Evolutionary conservation across 441 rosid genomes (phyloP).

Genomic region (Erodium texanum): DNA sequence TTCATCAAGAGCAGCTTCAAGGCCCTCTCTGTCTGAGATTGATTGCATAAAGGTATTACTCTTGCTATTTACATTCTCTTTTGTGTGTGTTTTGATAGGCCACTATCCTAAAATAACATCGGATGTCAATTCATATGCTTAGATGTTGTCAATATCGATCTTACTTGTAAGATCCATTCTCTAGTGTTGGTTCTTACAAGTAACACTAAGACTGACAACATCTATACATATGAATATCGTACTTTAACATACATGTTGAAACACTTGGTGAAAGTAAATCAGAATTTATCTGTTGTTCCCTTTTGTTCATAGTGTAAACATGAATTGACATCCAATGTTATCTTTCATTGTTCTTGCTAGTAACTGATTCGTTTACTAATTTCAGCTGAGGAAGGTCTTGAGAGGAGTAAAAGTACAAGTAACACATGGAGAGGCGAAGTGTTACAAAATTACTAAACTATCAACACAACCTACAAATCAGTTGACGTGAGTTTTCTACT

Average conservation of each 20-base stretch:
- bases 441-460: background rate
- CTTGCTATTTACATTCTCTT: background rate
- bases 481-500: constrained; percentile 1
- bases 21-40: background rate
- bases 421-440: background rate
- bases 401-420: constrained; percentile 5
- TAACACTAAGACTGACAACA: background rate
- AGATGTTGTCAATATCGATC: no score
- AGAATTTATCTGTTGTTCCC: background rate
- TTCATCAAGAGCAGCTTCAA: background rate
- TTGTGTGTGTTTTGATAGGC: background rate
- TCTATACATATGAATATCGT: background rate
- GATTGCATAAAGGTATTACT: background rate
- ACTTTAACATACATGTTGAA: background rate
- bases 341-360: background rate
- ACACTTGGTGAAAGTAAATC: background rate
- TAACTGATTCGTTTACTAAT: background rate
- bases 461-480: background rate
- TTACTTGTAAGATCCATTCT: no score
- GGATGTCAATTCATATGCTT: no score
- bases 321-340: background rate
- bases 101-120: no score
- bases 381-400: background rate
- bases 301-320: background rate
- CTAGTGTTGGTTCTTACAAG: background rate